Conservation (phyloP, 2,329 filamentous ascomycete species). For the Diaporthe eres region DNA sequence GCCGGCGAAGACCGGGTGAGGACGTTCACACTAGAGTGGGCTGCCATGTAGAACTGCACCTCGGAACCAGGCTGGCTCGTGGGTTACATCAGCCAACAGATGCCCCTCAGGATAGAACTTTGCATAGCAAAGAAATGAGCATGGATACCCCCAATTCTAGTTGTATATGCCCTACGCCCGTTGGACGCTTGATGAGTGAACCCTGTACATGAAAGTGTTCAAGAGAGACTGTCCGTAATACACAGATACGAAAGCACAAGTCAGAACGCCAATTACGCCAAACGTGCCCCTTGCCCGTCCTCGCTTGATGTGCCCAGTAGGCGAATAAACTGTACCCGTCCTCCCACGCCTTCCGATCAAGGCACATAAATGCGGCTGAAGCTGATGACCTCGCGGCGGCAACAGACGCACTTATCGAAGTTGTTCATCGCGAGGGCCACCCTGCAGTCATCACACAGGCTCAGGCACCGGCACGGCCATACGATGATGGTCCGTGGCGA, state of each 20-base stretch:
- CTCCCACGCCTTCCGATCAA: constrained; percentile 49
- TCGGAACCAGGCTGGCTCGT: neutral
- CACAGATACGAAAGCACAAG: constrained; percentile 1
- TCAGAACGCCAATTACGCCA: constrained; percentile 35
- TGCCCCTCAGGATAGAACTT: neutral
- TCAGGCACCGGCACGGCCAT: constrained; percentile 96
- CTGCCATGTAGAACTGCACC: constrained; percentile 77
- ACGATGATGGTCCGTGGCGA: constrained; percentile 90
- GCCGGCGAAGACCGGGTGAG: constrained; percentile 64
- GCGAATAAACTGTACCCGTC: neutral
- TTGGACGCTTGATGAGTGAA: neutral
- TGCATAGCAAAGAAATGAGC: neutral
- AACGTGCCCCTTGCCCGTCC: constrained; percentile 30
- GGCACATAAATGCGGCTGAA: constrained; percentile 95
- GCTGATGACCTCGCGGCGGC: constrained; percentile 87
- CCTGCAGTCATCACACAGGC: constrained; percentile 94
- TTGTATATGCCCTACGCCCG: neutral
- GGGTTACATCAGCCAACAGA: too few species aligned
- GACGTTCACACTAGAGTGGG: constrained; percentile 93
- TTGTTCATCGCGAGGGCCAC: constrained; percentile 97
- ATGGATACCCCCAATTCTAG: constrained; percentile 6
- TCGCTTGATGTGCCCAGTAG: constrained; percentile 37
- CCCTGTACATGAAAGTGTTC: constrained; percentile 4
- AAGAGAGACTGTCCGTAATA: constrained; percentile 6
- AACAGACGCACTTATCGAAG: constrained; percentile 96